Evolutionary conservation across 768 basidiomycete genomes (phyloP).

Genomic region (Suillus decipiens): DNA sequence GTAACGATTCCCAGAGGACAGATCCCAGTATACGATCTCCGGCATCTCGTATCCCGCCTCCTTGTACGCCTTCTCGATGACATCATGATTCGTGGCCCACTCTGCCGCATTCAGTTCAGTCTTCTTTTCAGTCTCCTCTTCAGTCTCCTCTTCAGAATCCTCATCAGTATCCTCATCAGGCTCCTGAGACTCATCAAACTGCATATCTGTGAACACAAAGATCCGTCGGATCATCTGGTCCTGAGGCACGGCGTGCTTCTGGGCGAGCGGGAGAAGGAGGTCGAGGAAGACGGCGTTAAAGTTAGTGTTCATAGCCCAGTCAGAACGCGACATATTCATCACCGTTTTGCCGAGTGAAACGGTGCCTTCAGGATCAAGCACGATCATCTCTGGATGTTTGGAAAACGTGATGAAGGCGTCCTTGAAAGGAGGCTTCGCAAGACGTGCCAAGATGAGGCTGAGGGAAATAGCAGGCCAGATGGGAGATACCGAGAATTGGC

Average conservation of each 20-base stretch:
- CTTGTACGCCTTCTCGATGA: slow-evolving; percentile 53
- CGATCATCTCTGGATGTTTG: slow-evolving; percentile 45
- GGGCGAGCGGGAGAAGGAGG: slow-evolving; percentile 62
- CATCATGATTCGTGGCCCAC: slow-evolving; percentile 68
- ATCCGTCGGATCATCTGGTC: slow-evolving; percentile 77
- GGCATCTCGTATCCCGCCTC: slow-evolving; percentile 71
- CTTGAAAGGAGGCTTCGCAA: slow-evolving; percentile 65
- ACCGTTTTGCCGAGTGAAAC: slow-evolving; percentile 40
- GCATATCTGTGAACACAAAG: slow-evolving; percentile 81
- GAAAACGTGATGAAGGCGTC: slow-evolving; percentile 74
- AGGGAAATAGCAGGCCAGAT: slow-evolving; percentile 66
- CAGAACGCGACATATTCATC: slow-evolving; percentile 31
- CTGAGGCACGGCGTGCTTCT: slow-evolving; percentile 53
- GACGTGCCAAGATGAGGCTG: slow-evolving; percentile 61
- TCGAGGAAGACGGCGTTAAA: slow-evolving; percentile 61
- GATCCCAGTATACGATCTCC: slow-evolving; percentile 74
- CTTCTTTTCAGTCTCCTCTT: no score
- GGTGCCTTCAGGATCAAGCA: slow-evolving; percentile 42
- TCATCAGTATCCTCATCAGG: no score
- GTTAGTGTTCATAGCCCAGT: slow-evolving; percentile 64
- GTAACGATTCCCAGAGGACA: slow-evolving; percentile 32
- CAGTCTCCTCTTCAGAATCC: no score
- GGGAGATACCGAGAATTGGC: slow-evolving; percentile 35
- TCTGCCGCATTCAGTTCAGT: slow-evolving; percentile 11
- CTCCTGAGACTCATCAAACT: slow-evolving; percentile 51